Base-by-base conservation (phyloP, 768 basidiomycete genomes). In the Gymnopilus dilepis region DNA sequence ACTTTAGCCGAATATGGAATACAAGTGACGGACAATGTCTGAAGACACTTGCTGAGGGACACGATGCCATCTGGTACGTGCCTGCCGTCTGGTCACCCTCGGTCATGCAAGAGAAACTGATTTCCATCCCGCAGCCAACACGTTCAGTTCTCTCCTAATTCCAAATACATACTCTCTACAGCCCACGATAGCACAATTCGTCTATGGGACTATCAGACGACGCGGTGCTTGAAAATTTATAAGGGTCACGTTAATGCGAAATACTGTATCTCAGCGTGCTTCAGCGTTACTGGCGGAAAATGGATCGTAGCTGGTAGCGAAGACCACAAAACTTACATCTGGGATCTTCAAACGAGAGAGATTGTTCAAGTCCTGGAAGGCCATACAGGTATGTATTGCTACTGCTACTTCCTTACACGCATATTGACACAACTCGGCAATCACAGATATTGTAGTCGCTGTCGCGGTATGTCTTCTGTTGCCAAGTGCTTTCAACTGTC, bases 251-350 rank as follows among this genome's bases (percentile, higher is more conserved):
- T 78, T 15, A 97, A 95, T 74, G 78, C 86, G 24, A 91, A 90
- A 72, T 97, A 88, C 69, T 95, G 92, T 67, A 89, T 94, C 68
- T 86, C 88, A 22, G 86, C 92, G 2, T 91, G 89, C 73, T 93
- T 94, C 77, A 90, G 88, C 65, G 90, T 91, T 12, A 94, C 91
- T 0, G 90, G 88, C 28, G 90, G 90, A 3, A 92, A 89, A 67
- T 97, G 92, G 92, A 92, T 98, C 65, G 86, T 97, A 1, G 86
- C 92, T 0, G 97, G 97, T 0, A 91, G 89, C 69, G 97, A 98
- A 74, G 95, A 97, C 74, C 82, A 90, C 70, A 95, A 92, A 70
- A 84, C 91, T 22, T 91, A 94, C 61, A 83, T 97, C 8, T 97
- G 95, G 93, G 95, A 98, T 72, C 70, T 98, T 30, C 93, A 95